A percentile compares a stretch with the other conserved stretches of the same genome.
These are phyloP conservation scores for Acanthamoeba rhysodes DNA, from an alignment of 208 protist species.

Conservation along the genomic window DNA sequence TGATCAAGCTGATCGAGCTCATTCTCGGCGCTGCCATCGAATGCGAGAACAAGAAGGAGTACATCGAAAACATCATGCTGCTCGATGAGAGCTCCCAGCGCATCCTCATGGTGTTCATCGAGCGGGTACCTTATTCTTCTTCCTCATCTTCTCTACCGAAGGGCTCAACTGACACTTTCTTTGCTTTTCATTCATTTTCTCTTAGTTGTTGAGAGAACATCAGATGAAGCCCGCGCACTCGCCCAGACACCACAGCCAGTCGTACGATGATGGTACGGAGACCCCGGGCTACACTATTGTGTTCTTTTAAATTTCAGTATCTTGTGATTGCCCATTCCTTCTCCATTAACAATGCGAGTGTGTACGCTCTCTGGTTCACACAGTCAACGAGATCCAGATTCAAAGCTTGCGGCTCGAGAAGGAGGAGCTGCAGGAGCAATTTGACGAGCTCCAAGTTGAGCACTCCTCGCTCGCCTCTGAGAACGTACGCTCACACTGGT, in stretches of 20 bases:
- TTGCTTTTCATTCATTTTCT: not conserved
- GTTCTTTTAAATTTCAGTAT: not conserved
- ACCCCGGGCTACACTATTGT: not conserved
- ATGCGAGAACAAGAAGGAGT: constrained; percentile 80
- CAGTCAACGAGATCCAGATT: not conserved
- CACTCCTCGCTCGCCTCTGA: constrained; percentile 34
- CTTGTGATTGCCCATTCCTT: not conserved
- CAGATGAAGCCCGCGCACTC: not conserved
- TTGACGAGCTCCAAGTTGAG: constrained; percentile 56
- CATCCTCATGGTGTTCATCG: constrained; percentile 77
- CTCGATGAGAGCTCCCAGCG: constrained; percentile 78
- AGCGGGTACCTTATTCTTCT: constrained; percentile 41
- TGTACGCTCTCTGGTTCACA: too few relatives aligned
- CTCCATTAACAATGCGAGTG: not conserved
- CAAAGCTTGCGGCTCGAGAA: constrained; percentile 38
- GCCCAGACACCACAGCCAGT: not conserved
- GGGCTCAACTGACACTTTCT: not conserved
- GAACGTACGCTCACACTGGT: not conserved
- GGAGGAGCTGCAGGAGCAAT: constrained; percentile 38
- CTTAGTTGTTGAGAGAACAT: not conserved
- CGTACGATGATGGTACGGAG: not conserved
- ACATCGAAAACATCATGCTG: constrained; percentile 80
- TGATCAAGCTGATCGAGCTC: constrained; percentile 76
- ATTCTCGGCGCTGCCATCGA: constrained; percentile 79
- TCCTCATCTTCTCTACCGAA: not conserved